These are phyloP conservation scores for Scutellaria galericulata DNA, from an alignment of 257 asterid species.

Conservation along the genomic window DNA sequence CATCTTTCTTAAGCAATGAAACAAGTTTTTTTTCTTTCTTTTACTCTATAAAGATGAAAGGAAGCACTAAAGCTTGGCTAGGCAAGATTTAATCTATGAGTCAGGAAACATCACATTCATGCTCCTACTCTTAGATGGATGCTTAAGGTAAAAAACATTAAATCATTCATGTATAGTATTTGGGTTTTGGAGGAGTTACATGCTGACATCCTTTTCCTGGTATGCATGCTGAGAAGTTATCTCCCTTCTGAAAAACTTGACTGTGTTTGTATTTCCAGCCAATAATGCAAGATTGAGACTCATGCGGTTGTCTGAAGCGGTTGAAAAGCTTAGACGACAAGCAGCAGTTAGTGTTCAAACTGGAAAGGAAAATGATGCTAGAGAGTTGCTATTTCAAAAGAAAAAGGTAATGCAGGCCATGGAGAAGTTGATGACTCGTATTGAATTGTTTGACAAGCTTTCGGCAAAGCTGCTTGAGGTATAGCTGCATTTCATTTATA, in stretches of 20 bases:
- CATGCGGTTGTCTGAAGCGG: conserved; percentile 88
- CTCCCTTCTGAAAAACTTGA: conserved; percentile 25
- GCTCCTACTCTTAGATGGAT: neutral
- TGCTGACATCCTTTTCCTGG: conserved; percentile 6
- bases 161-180: conserved; percentile 3
- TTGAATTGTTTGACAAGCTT: conserved; percentile 80
- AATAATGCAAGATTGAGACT: conserved; percentile 78
- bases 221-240: conserved; percentile 7
- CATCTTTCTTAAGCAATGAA: neutral
- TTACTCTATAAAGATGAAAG: conserved; percentile 7
- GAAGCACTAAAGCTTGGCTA: neutral
- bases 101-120: neutral
- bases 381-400: conserved; percentile 78
- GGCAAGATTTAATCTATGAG: neutral
- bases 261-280: conserved; percentile 55
- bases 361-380: conserved; percentile 83
- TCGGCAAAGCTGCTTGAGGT: conserved; percentile 80
- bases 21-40: neutral
- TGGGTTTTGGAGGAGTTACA: neutral
- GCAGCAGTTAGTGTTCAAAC: conserved; percentile 74
- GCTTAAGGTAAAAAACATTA: conserved; percentile 6
- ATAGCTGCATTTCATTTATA: conserved; percentile 28
- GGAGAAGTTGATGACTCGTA: conserved; percentile 83
- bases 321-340: conserved; percentile 76
- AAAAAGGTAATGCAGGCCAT: conserved; percentile 89